Percentiles rank a stretch among this genome's conserved stretches.
Conservation (phyloP, 2,329 filamentous ascomycete genomes). For the Blastomyces parvus region DNA sequence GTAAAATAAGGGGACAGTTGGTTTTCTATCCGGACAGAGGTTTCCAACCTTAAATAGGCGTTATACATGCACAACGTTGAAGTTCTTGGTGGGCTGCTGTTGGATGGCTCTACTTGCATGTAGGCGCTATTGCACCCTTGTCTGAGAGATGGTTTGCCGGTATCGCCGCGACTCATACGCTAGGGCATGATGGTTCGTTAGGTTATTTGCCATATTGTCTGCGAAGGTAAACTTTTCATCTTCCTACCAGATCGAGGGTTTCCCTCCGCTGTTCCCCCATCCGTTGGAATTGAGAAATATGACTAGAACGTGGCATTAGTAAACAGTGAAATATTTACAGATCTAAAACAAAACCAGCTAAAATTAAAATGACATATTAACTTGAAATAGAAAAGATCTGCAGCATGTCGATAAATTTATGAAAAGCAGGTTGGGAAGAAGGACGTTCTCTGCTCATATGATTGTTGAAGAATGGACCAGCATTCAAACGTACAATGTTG, state of each 20-base stretch:
- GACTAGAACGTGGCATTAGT: not conserved
- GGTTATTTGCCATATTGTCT: not conserved
- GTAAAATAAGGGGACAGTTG: slow-evolving; percentile 5
- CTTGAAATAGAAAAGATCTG: not conserved
- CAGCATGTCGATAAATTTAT: not conserved
- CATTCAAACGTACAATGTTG: not conserved
- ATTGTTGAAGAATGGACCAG: not conserved
- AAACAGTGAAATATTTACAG: not conserved
- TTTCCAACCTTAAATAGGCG: slow-evolving; percentile 1
- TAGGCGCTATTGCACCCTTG: not conserved
- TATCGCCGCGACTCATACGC: not conserved
- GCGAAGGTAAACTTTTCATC: not conserved
- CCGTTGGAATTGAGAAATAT: not conserved
- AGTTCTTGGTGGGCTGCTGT: not conserved
- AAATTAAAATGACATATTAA: not conserved
- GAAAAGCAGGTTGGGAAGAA: not conserved
- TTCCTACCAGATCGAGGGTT: not conserved
- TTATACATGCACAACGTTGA: slow-evolving; percentile 5
- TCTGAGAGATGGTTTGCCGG: not conserved
- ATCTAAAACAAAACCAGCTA: too few species aligned
- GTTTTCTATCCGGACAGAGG: slow-evolving; percentile 2
- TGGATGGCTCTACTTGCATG: not conserved
- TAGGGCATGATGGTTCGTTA: not conserved
- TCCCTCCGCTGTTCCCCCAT: too few species aligned
- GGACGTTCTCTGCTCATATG: not conserved